Evolutionary conservation across 202 grass and related monocot genomes (phyloP).

Genomic region (Alloteropsis angusta): DNA sequence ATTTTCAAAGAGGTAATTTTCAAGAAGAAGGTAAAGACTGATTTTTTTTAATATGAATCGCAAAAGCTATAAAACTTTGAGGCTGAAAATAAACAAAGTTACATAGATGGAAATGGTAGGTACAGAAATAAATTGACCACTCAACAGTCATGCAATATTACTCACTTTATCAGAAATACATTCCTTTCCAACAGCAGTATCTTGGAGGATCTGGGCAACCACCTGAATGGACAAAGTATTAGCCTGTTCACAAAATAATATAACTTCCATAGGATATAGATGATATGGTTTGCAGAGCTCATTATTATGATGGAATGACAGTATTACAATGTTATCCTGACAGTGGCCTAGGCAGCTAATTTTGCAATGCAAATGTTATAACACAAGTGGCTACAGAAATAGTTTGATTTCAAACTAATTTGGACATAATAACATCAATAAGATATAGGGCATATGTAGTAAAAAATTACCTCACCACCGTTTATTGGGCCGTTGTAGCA

Average conservation of each 20-base stretch:
- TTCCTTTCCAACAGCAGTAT: slow-evolving; percentile 64
- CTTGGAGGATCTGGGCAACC: slow-evolving; percentile 52
- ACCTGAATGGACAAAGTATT: slow-evolving; percentile 39
- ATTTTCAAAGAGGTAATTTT: slow-evolving; percentile 1
- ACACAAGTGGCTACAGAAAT: slow-evolving; percentile 5
- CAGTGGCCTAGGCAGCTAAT: neutral
- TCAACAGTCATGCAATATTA: neutral
- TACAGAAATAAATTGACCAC: neutral
- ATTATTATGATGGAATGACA: neutral
- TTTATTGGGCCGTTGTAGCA: slow-evolving; percentile 60
- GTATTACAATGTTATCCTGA: neutral
- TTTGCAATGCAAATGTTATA: slow-evolving; percentile 8
- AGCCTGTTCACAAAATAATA: neutral
- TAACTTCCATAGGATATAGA: neutral
- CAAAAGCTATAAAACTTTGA: neutral
- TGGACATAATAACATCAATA: neutral
- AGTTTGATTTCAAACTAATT: neutral
- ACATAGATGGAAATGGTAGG: neutral
- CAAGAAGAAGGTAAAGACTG: neutral
- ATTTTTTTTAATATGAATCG: neutral
- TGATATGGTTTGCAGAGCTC: neutral
- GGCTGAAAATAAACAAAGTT: neutral
- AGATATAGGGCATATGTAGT: neutral
- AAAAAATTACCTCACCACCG: slow-evolving; percentile 65
- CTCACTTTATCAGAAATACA: slow-evolving; percentile 67